Base-by-base conservation (phyloP, 2,329 filamentous ascomycete species). In the Moelleriella libera region DNA sequence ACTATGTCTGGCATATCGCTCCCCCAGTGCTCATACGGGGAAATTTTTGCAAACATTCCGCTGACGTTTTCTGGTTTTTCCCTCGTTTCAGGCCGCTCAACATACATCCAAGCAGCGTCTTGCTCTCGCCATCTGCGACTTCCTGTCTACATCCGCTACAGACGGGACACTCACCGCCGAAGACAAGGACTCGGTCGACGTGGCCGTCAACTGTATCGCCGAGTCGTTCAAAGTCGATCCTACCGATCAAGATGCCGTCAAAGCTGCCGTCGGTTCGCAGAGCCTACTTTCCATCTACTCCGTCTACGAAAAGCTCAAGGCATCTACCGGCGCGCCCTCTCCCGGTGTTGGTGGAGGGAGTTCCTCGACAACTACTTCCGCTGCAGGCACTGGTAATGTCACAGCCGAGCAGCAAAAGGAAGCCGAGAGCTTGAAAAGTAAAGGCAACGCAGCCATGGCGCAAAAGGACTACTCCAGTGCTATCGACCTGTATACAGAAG, bases 91-190 rank as follows among this genome's bases (percentile, higher is more conserved):
- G 60, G 57, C 60, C 45, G 52, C 69, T 50, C 66, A 57, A 48
- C 58, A 71, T 42, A 69, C 71, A 47, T 70, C 75, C 49, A 78
- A 79, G 65, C 79, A 98, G 78, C 88, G 89, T 70, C 84, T 98
- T 54, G 92, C 92, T 66, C 86, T 98, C 63, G 88, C 92, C 58
- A 90, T 98, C 66, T 88, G 94, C 72, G 88, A 97, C 70, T 98
- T 95, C 73, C 83, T 98, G 51, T 78, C 78, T 58, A 82, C 79
- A 50, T 94, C 88, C 43, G 72, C 88, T 57, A 83, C 80, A 52
- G 92, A 98, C 64, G 92, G 92, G 59, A 94, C 88, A 43, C 78
- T 98, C 50, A 76, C 83, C 47, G 71, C 83, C 58, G 92, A 97
- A 58, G 90, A 98, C 66, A 80, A 83, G 56, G 92, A 98, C 62